Evolutionary conservation across 495 filamentous ascomycete genomes (phyloP), one percentile per base, ranked within the genome.

Genomic region (Corynascus novoguineensis): DNA sequence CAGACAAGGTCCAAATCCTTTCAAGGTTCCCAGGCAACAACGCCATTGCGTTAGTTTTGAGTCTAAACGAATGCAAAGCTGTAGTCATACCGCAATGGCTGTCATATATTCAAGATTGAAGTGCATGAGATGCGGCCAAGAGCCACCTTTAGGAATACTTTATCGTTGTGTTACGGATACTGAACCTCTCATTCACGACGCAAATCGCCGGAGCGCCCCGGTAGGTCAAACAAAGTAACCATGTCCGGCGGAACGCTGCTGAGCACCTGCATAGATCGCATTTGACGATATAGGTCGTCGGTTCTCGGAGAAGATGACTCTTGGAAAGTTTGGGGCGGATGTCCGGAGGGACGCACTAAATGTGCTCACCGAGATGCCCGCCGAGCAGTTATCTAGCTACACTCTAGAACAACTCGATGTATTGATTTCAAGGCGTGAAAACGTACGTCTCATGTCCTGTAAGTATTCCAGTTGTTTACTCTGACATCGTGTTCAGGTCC

Each of bases 151-250:
- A 42, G 83, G 85, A 27, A 90, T 82, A 81, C 70, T 91, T 21
- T 90, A 86, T 58, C 65, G 73, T 41, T 91, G 88, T 64, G 78
- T 73, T 5, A 75, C 83, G 60, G 86, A 90, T 62, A 68, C 71
- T 19, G 76, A 81, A 22, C 44, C 71, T n/a, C 32, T 77, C 7
- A 65, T 78, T 19, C 58, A 73, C 37, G 68, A 75, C 17, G 73
- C 68, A 44, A 56, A 70, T 11, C 53, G 59, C 9, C 54, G 60
- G n/a, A 65, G 70, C 25, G 21, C 32, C n/a, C 44, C 34, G 53
- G 75, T 75, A 62, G 63, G 58, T 49, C 34, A 10, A 19, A 17
- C 15, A 28, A 50, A 10, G 11, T 41, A 42, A 10, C 6, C 41
- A 9, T 9, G n/a, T n/a, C n/a, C n/a, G n/a, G 12, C 15, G 37